phyloP scores from a whole-genome alignment of 1,284 basidiomycete genomes.

The Rhodotorula sp. region DNA sequence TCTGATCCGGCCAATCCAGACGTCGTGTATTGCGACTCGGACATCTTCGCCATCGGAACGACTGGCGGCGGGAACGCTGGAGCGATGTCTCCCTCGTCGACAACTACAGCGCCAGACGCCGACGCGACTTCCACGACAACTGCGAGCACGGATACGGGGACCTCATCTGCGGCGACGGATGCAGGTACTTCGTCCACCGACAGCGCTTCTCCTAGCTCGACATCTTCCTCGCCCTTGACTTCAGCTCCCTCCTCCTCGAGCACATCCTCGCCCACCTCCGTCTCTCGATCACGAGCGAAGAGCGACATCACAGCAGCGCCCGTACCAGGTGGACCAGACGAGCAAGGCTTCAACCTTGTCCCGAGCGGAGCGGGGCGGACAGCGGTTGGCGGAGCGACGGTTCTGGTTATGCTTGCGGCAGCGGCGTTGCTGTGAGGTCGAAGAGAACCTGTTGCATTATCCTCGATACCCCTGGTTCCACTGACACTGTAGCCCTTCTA shows the following conservation, averaged over 20 bases:
- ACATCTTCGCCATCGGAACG: conserved; percentile 22
- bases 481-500: too few relatives aligned
- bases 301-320: conserved; percentile 3
- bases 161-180: background rate
- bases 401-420: background rate
- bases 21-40: conserved; percentile 27
- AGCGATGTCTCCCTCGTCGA: background rate
- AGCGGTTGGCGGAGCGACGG: too few relatives aligned
- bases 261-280: background rate
- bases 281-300: background rate
- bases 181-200: background rate
- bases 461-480: background rate
- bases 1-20: conserved; percentile 22
- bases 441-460: background rate
- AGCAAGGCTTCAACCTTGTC: conserved; percentile 16
- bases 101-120: background rate
- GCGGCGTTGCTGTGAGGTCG: background rate
- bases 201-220: background rate
- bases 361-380: background rate
- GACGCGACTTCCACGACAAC: background rate
- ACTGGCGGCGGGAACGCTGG: background rate
- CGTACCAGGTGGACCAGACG: conserved; percentile 8
- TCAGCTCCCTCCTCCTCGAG: background rate
- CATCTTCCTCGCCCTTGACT: background rate
- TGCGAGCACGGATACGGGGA: too few relatives aligned